Evolutionary conservation across 140 eudicot genomes (phyloP), one percentile per base, ranked within the genome.

Genomic region (Stevia rebaudiana): DNA sequence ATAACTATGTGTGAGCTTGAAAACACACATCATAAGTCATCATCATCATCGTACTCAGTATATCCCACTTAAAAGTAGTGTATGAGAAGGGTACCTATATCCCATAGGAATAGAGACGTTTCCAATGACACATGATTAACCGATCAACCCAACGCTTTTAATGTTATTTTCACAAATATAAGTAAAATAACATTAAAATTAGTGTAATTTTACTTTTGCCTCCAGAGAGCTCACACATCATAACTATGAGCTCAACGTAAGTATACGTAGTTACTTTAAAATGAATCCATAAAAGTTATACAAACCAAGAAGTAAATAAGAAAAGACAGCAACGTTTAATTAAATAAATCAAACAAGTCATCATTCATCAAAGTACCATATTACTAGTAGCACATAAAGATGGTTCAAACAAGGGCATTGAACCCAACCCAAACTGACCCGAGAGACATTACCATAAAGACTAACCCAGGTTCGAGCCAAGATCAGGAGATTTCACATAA

Each of bases 271-370:
- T 24, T n/a, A n/a, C n/a, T 52, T 23, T 23, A 52, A 52, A 52
- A 23, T 52, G 60, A 66, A 73, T 65, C 73, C 67, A 65, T 44
- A 47, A 65, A 65, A 73, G 61, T 73, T 73, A 54, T 64, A 65
- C 61, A 73, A 28, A 39, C 61, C 36, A 41, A 63, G 11, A 16
- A 55, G 42, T 30, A 66, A 12, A 65, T 56, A 35, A 23, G 42
- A 3, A 48, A 63, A 43, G 24, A 30, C n/a, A 51, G 8, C 24
- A 18, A 40, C n/a, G n/a, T 11, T 50, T 36, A 61, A 48, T n/a
- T 55, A 5, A 8, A 1, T 44, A 35, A 65, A 44, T 25, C 6
- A 28, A 28, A 28, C 2, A 28, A 4, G 33, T 28, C 33, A 28
- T 28, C 33, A 28, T 28, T 42, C 11, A 63, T 48, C 63, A 12